Percentiles rank a stretch among this genome's conserved stretches.
These are phyloP conservation scores for Adansonia grandidieri DNA, from an alignment of 441 rosid species.

Conservation along the genomic window DNA sequence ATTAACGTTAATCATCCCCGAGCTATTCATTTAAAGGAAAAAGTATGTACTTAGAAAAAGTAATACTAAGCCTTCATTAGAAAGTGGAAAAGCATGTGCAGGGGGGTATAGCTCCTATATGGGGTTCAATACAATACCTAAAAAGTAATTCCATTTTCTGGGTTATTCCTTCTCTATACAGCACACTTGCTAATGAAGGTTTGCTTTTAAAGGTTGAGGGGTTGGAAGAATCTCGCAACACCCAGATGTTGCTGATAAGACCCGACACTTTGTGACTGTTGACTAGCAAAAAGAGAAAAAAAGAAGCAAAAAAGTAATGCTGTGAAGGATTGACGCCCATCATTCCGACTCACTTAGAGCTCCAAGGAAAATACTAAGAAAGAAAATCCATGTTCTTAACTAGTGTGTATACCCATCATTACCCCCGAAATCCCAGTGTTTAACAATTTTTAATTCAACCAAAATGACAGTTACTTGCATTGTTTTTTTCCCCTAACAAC, in stretches of 20 bases:
- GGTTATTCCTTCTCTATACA: constrained; percentile 23
- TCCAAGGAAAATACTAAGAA: neutral
- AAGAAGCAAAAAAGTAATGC: constrained; percentile 18
- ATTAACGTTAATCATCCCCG: neutral
- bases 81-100: constrained; percentile 28
- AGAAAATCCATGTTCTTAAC: neutral
- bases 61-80: neutral
- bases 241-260: constrained; percentile 38
- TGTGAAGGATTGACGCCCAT: constrained; percentile 37
- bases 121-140: constrained; percentile 15
- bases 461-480: constrained; percentile 16
- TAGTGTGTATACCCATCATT: neutral
- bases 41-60: neutral
- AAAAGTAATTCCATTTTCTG: constrained; percentile 18
- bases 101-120: neutral
- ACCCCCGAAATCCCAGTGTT: neutral
- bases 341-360: constrained; percentile 33
- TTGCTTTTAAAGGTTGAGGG: constrained; percentile 24
- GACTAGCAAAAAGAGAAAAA: neutral
- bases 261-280: constrained; percentile 39
- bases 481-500: neutral
- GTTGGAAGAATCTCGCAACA: constrained; percentile 35
- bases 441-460: neutral
- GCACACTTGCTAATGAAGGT: constrained; percentile 4
- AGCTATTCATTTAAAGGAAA: neutral